phyloP scores from a whole-genome alignment of 73 alveolate species.

The Breviolum minutum region DNA sequence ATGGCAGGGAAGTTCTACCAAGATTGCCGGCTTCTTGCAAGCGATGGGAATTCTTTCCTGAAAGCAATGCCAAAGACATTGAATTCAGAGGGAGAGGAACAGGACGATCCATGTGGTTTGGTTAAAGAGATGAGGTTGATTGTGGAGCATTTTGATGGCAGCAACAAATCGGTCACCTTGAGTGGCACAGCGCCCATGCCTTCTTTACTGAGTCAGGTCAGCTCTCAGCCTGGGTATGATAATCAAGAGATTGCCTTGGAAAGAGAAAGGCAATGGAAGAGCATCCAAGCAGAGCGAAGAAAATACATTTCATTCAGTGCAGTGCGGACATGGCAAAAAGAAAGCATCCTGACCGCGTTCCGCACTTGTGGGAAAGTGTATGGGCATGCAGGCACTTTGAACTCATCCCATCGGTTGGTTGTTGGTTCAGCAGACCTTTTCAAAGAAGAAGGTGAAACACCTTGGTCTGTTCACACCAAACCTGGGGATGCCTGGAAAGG shows the following conservation, averaged over 20 bases:
- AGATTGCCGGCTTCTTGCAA: not conserved
- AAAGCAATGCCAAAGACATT: not conserved
- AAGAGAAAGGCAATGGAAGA: conserved; percentile 23
- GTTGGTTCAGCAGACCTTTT: not conserved
- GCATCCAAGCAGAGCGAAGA: not conserved
- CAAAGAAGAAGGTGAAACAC: not conserved
- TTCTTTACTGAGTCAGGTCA: not conserved
- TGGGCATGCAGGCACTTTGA: not conserved
- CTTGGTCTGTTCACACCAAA: not conserved
- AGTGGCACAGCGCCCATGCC: not conserved
- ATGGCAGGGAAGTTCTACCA: not conserved
- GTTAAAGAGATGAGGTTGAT: not conserved
- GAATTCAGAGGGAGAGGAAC: not conserved
- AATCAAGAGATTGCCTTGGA: not conserved
- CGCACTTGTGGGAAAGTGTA: conserved; percentile 2
- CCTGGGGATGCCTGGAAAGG: conserved; percentile 7
- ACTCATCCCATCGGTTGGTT: not conserved
- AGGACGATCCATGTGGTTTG: not conserved
- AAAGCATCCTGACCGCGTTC: not conserved
- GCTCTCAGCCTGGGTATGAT: not conserved
- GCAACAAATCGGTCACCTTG: not conserved
- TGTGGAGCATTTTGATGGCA: not conserved
- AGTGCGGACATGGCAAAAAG: not conserved
- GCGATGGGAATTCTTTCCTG: not conserved
- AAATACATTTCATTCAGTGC: not conserved